Conservation (phyloP, 2,329 filamentous ascomycete species). For the Hymenoscyphus linearis region DNA sequence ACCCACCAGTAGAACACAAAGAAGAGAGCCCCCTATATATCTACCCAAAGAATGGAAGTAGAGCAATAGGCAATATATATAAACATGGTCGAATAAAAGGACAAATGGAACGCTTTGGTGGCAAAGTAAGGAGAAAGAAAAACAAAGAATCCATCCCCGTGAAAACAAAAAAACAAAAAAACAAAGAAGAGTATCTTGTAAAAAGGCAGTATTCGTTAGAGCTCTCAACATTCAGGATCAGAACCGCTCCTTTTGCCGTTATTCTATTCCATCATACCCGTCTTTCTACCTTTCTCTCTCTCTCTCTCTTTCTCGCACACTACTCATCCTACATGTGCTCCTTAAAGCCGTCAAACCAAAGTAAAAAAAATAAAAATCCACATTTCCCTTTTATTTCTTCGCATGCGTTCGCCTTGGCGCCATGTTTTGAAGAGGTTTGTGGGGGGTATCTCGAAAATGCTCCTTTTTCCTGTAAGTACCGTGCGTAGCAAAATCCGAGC, state of each 20-base stretch:
- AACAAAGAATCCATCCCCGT: not conserved
- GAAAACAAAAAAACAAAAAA: too few relatives aligned
- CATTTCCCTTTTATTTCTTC: not conserved
- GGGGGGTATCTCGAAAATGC: constrained; percentile 22
- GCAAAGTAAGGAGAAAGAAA: not conserved
- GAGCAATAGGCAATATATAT: too few relatives aligned
- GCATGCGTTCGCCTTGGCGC: constrained; percentile 20
- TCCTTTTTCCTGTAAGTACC: constrained; percentile 8
- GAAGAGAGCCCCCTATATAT: too few relatives aligned
- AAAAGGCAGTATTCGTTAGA: not conserved
- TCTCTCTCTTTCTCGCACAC: not conserved
- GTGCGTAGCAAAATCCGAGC: constrained; percentile 6
- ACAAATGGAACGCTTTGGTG: too few relatives aligned
- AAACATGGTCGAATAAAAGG: too few relatives aligned
- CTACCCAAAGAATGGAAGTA: too few relatives aligned
- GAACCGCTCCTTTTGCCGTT: not conserved
- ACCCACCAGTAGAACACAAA: too few relatives aligned
- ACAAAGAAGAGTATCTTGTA: not conserved
- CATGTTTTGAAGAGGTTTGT: constrained; percentile 16
- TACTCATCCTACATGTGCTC: not conserved
- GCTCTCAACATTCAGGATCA: not conserved
- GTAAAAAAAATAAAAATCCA: not conserved
- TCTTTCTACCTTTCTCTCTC: not conserved
- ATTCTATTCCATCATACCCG: not conserved
- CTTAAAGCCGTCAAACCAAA: not conserved